These are phyloP conservation scores for Rauvolfia tetraphylla DNA, from an alignment of 257 asterid species.

Conservation along the genomic window DNA sequence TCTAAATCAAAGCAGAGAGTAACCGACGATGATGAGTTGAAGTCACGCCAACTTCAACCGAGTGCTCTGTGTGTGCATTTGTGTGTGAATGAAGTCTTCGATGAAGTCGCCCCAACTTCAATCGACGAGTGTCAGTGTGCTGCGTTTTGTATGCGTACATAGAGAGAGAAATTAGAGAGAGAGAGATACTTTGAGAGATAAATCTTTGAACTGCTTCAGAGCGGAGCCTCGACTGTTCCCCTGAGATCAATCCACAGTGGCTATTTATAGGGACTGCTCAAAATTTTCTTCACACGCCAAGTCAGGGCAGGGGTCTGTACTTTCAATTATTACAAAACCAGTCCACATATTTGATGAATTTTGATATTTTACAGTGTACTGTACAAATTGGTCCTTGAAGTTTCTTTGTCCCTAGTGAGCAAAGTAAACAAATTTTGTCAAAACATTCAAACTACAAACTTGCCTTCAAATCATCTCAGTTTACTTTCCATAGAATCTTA, in stretches of 20 bases:
- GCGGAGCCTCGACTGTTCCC: not conserved
- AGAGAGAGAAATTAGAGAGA: not conserved
- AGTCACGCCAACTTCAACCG: not conserved
- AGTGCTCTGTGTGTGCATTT: not conserved
- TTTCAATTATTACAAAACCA: not conserved
- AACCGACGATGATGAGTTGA: not conserved
- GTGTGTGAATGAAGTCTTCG: not conserved
- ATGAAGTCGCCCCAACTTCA: constrained; percentile 10
- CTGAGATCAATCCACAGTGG: not conserved
- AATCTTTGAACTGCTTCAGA: constrained; percentile 12
- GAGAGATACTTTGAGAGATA: not conserved
- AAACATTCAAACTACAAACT: too few species aligned
- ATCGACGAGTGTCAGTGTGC: not conserved
- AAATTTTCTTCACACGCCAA: not conserved
- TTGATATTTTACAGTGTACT: not conserved
- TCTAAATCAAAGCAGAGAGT: not conserved
- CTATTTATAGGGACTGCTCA: not conserved
- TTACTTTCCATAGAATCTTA: too few species aligned
- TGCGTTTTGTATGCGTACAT: not conserved
- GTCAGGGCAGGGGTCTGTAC: not conserved
- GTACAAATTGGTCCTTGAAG: not conserved
- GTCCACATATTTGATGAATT: not conserved
- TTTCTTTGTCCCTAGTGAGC: not conserved
- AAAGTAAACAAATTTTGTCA: too few species aligned
- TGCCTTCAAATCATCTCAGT: too few species aligned